These are phyloP conservation scores for Candida glucosophila DNA, from an alignment of 1,139 yeast species.

Conservation along the genomic window DNA sequence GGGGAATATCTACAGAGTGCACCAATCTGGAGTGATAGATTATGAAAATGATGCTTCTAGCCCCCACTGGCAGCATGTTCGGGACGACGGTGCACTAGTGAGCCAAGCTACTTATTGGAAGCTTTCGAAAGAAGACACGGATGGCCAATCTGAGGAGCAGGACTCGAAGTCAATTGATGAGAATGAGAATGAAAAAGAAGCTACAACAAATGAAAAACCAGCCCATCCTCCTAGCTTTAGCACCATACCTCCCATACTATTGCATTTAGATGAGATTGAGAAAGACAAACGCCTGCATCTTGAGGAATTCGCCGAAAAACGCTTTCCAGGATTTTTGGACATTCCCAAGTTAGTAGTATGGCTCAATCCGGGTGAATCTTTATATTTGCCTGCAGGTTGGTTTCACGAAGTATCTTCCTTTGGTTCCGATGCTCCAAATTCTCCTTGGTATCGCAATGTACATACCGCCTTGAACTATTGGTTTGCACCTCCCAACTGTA, in stretches of 20 bases:
- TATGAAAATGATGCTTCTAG: slow-evolving; percentile 44
- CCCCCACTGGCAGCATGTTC: slow-evolving; percentile 48
- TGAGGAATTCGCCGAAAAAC: slow-evolving; percentile 14
- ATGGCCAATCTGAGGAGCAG: slow-evolving; percentile 5
- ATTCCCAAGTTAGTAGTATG: slow-evolving; percentile 37
- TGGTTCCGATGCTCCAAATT: slow-evolving; percentile 22
- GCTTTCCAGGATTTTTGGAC: slow-evolving; percentile 41
- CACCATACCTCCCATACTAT: slow-evolving; percentile 48
- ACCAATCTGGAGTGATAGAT: slow-evolving; percentile 58
- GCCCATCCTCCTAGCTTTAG: slow-evolving; percentile 66
- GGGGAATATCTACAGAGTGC: slow-evolving; percentile 45
- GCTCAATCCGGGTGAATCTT: slow-evolving; percentile 54
- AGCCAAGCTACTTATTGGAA: slow-evolving; percentile 38
- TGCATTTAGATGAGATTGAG: slow-evolving; percentile 48
- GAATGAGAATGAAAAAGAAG: slow-evolving; percentile 8
- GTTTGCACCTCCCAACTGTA: slow-evolving; percentile 56
- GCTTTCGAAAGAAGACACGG: slow-evolving; percentile 8
- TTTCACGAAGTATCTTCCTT: slow-evolving; percentile 74
- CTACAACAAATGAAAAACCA: slow-evolving; percentile 5
- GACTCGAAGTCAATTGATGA: slow-evolving; percentile 7
- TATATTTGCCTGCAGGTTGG: slow-evolving; percentile 72
- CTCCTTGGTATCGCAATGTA: too few relatives aligned
- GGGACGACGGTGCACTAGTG: slow-evolving; percentile 55
- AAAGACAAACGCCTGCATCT: slow-evolving; percentile 18
- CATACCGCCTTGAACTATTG: slow-evolving; percentile 68